Percentiles rank a stretch among this genome's conserved stretches.
Conservation (phyloP, 2,329 filamentous ascomycete genomes). For the Triangularia verruculosa region DNA sequence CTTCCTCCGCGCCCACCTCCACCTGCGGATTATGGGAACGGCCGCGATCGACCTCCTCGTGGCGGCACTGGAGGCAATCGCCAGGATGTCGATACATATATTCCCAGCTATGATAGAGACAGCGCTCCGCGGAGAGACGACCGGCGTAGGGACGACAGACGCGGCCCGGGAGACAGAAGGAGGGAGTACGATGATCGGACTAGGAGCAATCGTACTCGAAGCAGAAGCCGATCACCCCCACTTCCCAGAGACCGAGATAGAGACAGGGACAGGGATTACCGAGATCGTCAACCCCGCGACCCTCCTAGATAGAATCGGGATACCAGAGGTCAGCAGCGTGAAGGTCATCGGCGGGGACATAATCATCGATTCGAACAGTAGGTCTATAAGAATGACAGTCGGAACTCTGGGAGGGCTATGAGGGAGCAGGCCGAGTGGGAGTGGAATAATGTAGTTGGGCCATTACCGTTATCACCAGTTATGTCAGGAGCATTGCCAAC, state of each 20-base stretch:
- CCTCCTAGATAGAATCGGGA: conserved; percentile 45
- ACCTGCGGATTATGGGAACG: conserved; percentile 39
- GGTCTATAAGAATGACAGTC: background rate
- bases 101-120: conserved; percentile 45
- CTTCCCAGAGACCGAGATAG: conserved; percentile 20
- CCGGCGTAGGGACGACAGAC: conserved; percentile 39
- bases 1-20: conserved; percentile 51
- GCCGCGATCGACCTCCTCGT: conserved; percentile 36
- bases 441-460: too few relatives aligned
- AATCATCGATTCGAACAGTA: background rate
- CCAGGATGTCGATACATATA: conserved; percentile 47
- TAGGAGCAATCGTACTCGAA: conserved; percentile 41
- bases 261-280: conserved; percentile 39
- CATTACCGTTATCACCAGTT: too few relatives aligned
- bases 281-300: conserved; percentile 50
- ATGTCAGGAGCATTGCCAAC: too few relatives aligned
- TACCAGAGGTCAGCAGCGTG: background rate
- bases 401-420: background rate
- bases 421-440: too few relatives aligned
- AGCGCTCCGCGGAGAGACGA: conserved; percentile 39
- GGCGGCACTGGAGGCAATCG: conserved; percentile 27
- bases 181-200: conserved; percentile 36
- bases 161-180: conserved; percentile 34
- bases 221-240: conserved; percentile 44
- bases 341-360: background rate